Evolutionary conservation across 495 filamentous ascomycete species (phyloP).

Genomic region (Arthonia radiata): DNA sequence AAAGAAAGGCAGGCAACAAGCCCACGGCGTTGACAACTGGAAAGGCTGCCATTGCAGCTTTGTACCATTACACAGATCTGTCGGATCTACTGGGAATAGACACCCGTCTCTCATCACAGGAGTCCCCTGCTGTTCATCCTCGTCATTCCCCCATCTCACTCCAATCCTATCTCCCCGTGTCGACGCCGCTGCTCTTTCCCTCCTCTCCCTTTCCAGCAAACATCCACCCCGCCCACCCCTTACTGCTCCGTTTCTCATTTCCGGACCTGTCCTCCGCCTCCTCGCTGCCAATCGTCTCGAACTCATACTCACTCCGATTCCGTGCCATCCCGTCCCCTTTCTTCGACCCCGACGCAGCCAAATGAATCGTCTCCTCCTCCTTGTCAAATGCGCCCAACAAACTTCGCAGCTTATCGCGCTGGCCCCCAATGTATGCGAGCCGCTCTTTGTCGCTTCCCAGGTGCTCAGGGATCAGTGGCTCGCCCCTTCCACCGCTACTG

Average conservation of each 20-base stretch:
- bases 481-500: too few relatives aligned
- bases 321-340: conserved; percentile 28
- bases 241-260: conserved; percentile 17
- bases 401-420: conserved; percentile 44
- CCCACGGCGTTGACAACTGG: too few relatives aligned
- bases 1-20: too few relatives aligned
- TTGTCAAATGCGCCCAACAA: conserved; percentile 49
- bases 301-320: conserved; percentile 53
- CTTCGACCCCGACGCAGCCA: background rate
- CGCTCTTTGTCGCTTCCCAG: conserved; percentile 36
- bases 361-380: conserved; percentile 23
- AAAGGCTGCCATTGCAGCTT: too few relatives aligned
- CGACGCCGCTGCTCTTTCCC: too few relatives aligned
- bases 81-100: too few relatives aligned
- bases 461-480: conserved; percentile 39
- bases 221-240: conserved; percentile 10
- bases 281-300: conserved; percentile 59
- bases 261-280: conserved; percentile 20
- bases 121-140: too few relatives aligned
- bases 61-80: too few relatives aligned
- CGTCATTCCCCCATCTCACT: too few relatives aligned
- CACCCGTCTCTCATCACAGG: too few relatives aligned
- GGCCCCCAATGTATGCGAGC: conserved; percentile 40
- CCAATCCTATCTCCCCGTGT: too few relatives aligned
- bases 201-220: conserved; percentile 36